Evolutionary conservation across 306 rosid genomes (phyloP), one percentile per base, ranked within the genome.

Genomic region (Macrotyloma uniflorum): DNA sequence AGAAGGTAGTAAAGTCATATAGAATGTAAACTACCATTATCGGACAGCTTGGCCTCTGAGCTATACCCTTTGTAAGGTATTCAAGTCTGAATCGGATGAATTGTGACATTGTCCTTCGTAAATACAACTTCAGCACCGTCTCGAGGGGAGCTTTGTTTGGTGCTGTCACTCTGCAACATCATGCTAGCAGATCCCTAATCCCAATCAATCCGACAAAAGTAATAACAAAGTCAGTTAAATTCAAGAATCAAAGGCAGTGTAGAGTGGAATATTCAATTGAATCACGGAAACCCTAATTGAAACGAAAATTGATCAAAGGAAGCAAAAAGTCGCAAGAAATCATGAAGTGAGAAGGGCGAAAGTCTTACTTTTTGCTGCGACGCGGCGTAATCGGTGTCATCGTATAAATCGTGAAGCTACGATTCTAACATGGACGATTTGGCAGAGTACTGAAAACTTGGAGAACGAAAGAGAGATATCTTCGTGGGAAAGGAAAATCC

Each of bases 21-120:
- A 71, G 5, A 54, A 85, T 55, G 62, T 43, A 64, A 68, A 67
- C 30, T 77, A 95, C 99, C 99, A 91, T 82, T 91, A 75, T 93
- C 99, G 50, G 94, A 89, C 43, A 91, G 70, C 79, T 82, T 86
- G 20, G 87, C 89, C 45, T 87, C 94, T 16, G 98, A 78, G 81
- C 49, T 85, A 58, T 87, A 87, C 49, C 90, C 93, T 67, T 88
- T 88, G 86, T 88, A 87, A 38, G 99, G 99, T 77, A 90, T 88
- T 98, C 98, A 95, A 67, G 98, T 88, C 88, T 93, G 93, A 50
- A 96, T 89, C 28, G 99, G 98, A 72, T 95, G 99, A 87, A 95
- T 95, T 19, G 98, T 83, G 22, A 95, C 99, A 71, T 95, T 95
- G 24, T 93, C 99, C 81, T 95, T 95, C 74, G 14, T 23, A 84